These are phyloP conservation scores for Penicillium cataractarum DNA, from an alignment of 495 filamentous ascomycete species.

Conservation along the genomic window DNA sequence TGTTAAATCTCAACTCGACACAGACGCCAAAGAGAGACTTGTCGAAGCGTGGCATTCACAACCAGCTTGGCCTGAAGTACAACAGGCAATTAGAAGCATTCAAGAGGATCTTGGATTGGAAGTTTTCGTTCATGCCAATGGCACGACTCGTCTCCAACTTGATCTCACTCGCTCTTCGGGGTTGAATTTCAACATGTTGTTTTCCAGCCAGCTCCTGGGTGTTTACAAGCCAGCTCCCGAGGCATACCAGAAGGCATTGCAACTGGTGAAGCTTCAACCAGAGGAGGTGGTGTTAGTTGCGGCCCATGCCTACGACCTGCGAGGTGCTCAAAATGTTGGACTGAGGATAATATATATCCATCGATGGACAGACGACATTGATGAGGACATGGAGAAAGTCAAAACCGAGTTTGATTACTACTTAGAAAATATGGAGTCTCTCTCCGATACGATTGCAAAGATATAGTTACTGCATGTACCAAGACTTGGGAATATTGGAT, in stretches of 20 bases:
- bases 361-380: conserved; percentile 57
- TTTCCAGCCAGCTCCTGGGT: conserved; percentile 55
- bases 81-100: conserved; percentile 32
- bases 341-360: conserved; percentile 56
- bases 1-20: conserved; percentile 29
- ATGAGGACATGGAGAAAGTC: conserved; percentile 52
- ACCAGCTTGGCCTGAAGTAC: conserved; percentile 52
- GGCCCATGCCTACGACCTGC: conserved; percentile 57
- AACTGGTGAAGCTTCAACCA: conserved; percentile 44
- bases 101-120: conserved; percentile 31
- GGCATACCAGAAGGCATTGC: conserved; percentile 48
- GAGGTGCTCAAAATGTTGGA: conserved; percentile 48
- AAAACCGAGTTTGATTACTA: conserved; percentile 50
- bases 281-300: conserved; percentile 57
- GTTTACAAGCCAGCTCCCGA: conserved; percentile 50
- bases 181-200: conserved; percentile 53
- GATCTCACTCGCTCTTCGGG: conserved; percentile 52
- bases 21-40: conserved; percentile 18
- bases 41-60: conserved; percentile 50
- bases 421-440: conserved; percentile 46
- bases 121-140: conserved; percentile 57
- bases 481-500: neutral
- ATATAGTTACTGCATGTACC: conserved; percentile 2
- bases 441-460: conserved; percentile 22
- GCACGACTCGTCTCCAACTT: conserved; percentile 57